These are phyloP conservation scores for Claviceps sp. DNA, from an alignment of 2,329 filamentous ascomycete species.

Conservation along the genomic window DNA sequence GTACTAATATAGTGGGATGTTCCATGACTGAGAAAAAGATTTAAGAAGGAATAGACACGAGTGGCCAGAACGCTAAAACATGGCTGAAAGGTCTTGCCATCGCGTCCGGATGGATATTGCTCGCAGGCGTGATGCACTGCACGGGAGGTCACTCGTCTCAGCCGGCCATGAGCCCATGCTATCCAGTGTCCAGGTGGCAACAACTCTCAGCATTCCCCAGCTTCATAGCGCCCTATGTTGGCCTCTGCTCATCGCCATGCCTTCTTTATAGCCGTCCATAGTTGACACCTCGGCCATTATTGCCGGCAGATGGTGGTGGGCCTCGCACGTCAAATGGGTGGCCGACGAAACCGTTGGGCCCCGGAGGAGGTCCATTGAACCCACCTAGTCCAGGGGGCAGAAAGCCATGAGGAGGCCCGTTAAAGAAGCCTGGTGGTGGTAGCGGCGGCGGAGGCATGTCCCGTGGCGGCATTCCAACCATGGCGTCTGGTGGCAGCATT, in stretches of 20 bases:
- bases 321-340: conserved; percentile 41
- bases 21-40: not conserved
- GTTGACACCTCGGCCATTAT: conserved; percentile 21
- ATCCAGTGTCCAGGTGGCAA: not conserved
- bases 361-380: conserved; percentile 37
- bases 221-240: not conserved
- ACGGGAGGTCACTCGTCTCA: not conserved
- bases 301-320: conserved; percentile 35
- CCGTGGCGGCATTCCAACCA: conserved; percentile 37
- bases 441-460: conserved; percentile 39
- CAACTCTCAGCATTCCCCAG: not conserved
- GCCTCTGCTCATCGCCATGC: not conserved
- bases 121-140: not conserved
- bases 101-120: not conserved
- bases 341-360: conserved; percentile 33
- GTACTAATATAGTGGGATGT: too few relatives aligned
- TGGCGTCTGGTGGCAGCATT: conserved; percentile 32
- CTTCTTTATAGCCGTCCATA: conserved; percentile 18
- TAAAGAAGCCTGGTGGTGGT: conserved; percentile 46
- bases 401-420: conserved; percentile 36
- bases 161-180: not conserved
- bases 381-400: conserved; percentile 41
- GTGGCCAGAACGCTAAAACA: not conserved
- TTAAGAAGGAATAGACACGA: not conserved
- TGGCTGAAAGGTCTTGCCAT: not conserved